Evolutionary conservation across 2,329 filamentous ascomycete genomes (phyloP).

Genomic region (Decorospora gaudefroyi): DNA sequence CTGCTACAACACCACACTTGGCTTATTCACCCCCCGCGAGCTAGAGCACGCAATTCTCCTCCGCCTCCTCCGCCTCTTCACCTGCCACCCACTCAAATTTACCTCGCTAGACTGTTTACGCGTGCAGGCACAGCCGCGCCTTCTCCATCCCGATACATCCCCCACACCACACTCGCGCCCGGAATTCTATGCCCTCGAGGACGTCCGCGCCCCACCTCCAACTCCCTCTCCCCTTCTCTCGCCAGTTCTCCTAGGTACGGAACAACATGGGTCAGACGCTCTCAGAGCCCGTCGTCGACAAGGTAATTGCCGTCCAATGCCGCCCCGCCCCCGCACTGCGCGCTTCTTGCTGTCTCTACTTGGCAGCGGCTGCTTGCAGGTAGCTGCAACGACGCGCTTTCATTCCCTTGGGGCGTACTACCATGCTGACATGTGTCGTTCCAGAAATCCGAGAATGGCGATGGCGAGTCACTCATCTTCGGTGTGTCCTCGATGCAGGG

Average conservation of each 20-base stretch:
- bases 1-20: slow-evolving; percentile 26
- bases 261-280: slow-evolving; percentile 92
- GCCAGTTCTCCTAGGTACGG: slow-evolving; percentile 38
- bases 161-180: slow-evolving; percentile 32
- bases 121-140: slow-evolving; percentile 8
- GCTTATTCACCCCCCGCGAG: slow-evolving; percentile 25
- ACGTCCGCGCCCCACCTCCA: slow-evolving; percentile 27
- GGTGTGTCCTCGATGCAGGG: slow-evolving; percentile 99
- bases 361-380: slow-evolving; percentile 19
- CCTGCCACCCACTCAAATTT: background rate
- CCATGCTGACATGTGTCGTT: slow-evolving; percentile 10
- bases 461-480: slow-evolving; percentile 90
- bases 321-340: slow-evolving; percentile 41
- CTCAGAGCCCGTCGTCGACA: slow-evolving; percentile 97
- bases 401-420: too few species aligned
- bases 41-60: slow-evolving; percentile 27
- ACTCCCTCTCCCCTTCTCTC: slow-evolving; percentile 27
- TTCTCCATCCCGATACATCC: slow-evolving; percentile 26
- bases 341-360: slow-evolving; percentile 12
- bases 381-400: slow-evolving; percentile 4
- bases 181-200: slow-evolving; percentile 43
- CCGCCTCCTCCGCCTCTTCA: slow-evolving; percentile 3
- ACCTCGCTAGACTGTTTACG: slow-evolving; percentile 7
- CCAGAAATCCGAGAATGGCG: slow-evolving; percentile 83
- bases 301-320: slow-evolving; percentile 66